A percentile compares a stretch with the other conserved stretches of the same genome.
These are phyloP conservation scores for Lithospermum erythrorhizon DNA, from an alignment of 257 asterid species.

Conservation along the genomic window DNA sequence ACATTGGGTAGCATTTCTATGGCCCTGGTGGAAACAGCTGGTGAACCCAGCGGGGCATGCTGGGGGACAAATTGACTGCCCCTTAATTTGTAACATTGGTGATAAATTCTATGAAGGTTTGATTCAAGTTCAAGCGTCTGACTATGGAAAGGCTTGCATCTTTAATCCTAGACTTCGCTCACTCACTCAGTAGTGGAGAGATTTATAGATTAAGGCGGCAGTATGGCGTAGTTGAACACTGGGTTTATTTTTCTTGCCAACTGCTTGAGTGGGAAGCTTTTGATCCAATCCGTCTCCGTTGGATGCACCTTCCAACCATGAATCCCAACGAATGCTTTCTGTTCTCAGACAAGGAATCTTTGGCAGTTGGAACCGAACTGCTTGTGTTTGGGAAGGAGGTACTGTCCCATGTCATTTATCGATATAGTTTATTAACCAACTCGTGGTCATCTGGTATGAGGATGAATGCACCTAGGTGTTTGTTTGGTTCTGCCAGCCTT, in stretches of 20 bases:
- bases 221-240: constrained; percentile 61
- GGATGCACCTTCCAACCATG: constrained; percentile 87
- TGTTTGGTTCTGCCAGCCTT: constrained; percentile 76
- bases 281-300: constrained; percentile 69
- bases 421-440: constrained; percentile 72
- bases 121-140: constrained; percentile 68
- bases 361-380: constrained; percentile 96
- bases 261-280: constrained; percentile 90
- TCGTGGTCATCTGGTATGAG: constrained; percentile 72
- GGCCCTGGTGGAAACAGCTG: constrained; percentile 16
- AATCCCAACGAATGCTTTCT: constrained; percentile 53
- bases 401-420: constrained; percentile 58
- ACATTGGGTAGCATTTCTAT: constrained; percentile 21
- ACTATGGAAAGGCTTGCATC: constrained; percentile 72
- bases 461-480: constrained; percentile 73
- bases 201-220: constrained; percentile 54
- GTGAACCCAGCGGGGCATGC: constrained; percentile 14
- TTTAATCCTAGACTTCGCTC: constrained; percentile 55
- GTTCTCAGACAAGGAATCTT: constrained; percentile 82
- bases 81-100: constrained; percentile 62
- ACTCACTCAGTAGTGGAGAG: constrained; percentile 57
- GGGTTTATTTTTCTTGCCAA: constrained; percentile 94
- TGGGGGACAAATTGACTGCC: constrained; percentile 38
- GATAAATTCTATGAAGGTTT: constrained; percentile 78
- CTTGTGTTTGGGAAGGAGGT: constrained; percentile 74